Percentiles rank a stretch among this genome's conserved stretches.
These are phyloP conservation scores for Clohesyomyces aquaticus DNA, from an alignment of 495 filamentous ascomycete species.

Conservation along the genomic window DNA sequence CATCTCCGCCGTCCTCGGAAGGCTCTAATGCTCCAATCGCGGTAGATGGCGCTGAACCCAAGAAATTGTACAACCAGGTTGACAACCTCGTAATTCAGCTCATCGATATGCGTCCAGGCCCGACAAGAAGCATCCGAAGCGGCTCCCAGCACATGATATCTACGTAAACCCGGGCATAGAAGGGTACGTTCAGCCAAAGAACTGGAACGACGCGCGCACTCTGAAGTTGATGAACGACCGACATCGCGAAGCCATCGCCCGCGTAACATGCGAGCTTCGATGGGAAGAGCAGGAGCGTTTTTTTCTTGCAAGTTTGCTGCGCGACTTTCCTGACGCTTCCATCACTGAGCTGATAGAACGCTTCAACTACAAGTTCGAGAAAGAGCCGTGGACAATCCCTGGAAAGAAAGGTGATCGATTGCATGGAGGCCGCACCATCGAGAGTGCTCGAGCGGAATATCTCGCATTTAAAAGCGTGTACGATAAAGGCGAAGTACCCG, in stretches of 20 bases:
- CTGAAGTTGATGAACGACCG: slow-evolving; percentile 23
- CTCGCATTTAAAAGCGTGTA: slow-evolving; percentile 14
- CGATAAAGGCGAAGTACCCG: slow-evolving; percentile 13
- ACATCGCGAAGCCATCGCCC: slow-evolving; percentile 8
- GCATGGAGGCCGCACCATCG: slow-evolving; percentile 24
- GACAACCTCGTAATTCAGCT: slow-evolving; percentile 13
- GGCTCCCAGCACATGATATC: not conserved
- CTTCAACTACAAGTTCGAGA: slow-evolving; percentile 23
- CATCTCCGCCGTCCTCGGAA: no score
- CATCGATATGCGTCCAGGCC: slow-evolving; percentile 29
- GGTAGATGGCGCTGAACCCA: not conserved
- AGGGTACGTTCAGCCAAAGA: slow-evolving; percentile 12
- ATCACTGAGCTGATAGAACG: slow-evolving; percentile 29
- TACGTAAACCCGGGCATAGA: slow-evolving; percentile 7
- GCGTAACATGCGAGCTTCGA: slow-evolving; percentile 7
- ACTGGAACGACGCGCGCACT: slow-evolving; percentile 17
- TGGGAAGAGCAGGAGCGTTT: slow-evolving; percentile 22
- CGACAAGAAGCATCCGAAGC: slow-evolving; percentile 9
- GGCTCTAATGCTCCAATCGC: no score
- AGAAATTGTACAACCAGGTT: slow-evolving; percentile 3
- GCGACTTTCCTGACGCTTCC: slow-evolving; percentile 17
- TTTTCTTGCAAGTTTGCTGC: slow-evolving; percentile 8
- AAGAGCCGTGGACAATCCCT: not conserved
- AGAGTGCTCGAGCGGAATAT: slow-evolving; percentile 32
- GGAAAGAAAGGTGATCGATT: not conserved